These are phyloP conservation scores for Alternaria dauci DNA, from an alignment of 2,329 filamentous ascomycete species.

Conservation along the genomic window DNA sequence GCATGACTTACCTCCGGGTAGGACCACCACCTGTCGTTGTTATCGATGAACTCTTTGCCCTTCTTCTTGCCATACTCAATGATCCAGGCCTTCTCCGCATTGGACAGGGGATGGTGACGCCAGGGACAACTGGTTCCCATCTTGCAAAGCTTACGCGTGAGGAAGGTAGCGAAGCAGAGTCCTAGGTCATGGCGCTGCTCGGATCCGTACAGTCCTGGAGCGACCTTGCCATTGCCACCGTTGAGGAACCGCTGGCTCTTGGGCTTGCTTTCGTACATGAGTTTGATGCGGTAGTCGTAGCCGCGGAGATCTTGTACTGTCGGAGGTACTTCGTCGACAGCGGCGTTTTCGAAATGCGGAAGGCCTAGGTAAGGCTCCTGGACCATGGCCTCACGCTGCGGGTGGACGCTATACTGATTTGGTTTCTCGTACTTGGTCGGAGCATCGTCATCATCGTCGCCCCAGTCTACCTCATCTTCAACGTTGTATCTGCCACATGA, in stretches of 20 bases:
- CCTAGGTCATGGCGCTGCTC: constrained; percentile 14
- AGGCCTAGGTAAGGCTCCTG: background rate
- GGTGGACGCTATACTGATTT: background rate
- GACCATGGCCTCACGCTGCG: background rate
- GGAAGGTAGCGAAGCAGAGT: constrained; percentile 21
- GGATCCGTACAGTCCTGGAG: constrained; percentile 12
- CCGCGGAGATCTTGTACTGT: constrained; percentile 16
- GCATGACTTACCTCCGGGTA: background rate
- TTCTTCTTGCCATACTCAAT: background rate
- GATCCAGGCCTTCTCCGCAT: constrained; percentile 17
- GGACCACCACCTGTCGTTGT: constrained; percentile 1
- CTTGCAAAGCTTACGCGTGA: constrained; percentile 15
- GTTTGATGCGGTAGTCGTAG: constrained; percentile 7
- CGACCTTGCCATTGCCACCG: constrained; percentile 16
- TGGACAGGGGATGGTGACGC: constrained; percentile 23
- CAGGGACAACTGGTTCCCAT: constrained; percentile 20
- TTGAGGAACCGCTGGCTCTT: constrained; percentile 2
- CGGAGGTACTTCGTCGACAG: background rate
- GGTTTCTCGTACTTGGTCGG: background rate
- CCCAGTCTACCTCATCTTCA: constrained; percentile 9
- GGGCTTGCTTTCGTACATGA: background rate
- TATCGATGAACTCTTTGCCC: constrained; percentile 11
- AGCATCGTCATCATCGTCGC: background rate
- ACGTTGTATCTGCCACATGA: background rate
- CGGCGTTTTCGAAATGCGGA: background rate